Conservation (phyloP, 2,329 filamentous ascomycete genomes). For the Paecilomyces sp. region DNA sequence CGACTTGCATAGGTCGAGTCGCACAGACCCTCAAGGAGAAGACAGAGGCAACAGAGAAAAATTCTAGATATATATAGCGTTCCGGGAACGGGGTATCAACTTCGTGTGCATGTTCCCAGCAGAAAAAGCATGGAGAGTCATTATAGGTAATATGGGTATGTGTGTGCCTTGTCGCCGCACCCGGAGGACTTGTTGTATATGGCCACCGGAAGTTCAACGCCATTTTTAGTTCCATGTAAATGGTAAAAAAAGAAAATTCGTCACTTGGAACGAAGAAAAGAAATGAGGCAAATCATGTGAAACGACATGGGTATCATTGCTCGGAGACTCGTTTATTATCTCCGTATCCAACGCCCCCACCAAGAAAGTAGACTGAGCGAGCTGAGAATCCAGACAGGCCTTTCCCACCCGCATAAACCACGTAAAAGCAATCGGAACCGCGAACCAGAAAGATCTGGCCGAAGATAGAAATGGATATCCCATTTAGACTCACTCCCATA, state of each 20-base stretch:
- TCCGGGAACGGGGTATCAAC: conserved; percentile 17
- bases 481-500: not conserved
- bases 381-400: conserved; percentile 1
- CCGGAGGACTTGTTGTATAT: conserved; percentile 17
- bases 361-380: conserved; percentile 7
- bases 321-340: conserved; percentile 36
- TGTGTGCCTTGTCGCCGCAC: conserved; percentile 5
- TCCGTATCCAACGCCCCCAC: conserved; percentile 26
- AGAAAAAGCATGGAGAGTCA: conserved; percentile 7
- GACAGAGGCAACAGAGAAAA: not conserved
- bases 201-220: conserved; percentile 7
- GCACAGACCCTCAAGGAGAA: not conserved
- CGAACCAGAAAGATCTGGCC: not conserved
- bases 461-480: not conserved
- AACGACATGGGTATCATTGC: conserved; percentile 32
- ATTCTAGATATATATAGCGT: not conserved
- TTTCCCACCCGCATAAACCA: not conserved
- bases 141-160: conserved; percentile 10
- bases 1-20: not conserved
- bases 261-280: conserved; percentile 7
- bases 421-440: conserved; percentile 3
- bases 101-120: conserved; percentile 19
- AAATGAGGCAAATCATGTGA: conserved; percentile 10
- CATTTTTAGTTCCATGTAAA: conserved; percentile 4
- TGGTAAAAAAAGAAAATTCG: not conserved